Base-by-base conservation (phyloP, 257 asterid species). In the Echites panduratus region DNA sequence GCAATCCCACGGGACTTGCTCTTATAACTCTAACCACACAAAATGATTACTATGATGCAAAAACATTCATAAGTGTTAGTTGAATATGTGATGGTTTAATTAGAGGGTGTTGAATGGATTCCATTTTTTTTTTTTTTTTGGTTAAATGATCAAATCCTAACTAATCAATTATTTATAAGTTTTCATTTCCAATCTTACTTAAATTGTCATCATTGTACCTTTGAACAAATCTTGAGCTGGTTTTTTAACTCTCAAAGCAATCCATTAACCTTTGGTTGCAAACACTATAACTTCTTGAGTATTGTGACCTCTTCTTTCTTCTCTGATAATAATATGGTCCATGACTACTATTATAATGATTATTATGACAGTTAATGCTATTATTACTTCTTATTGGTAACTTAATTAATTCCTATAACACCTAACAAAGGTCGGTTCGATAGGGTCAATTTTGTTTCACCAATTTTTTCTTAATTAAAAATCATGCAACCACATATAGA, bases 361-460 rank as follows among this genome's bases (percentile, higher is more conserved):
- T n/a, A 56, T 56, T 7, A 16, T 52, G 68, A 47, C n/a, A 35
- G 45, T 16, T 62, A 62, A 32, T 52, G 73, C 56, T 70, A 43
- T 35, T 70, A 70, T 19, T 35, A 57, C 43, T 35, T 47, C n/a
- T 48, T 26, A 52, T 52, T 26, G 47, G 8, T 14, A 70, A n/a
- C 67, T 24, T 56, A 12, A 35, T 17, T 52, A 26, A 0, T 24
- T 24, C 4, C 20, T 16, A 14, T 0, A 4, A 13, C 20, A 29
- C 14, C 19, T 16, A 29, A 16, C 9, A 48, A 68, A 5, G 4
- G 27, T 29, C 2, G 11, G 71, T 10, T 44, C 1, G 53, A n/a
- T n/a, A n/a, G n/a, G n/a, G n/a, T n/a, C n/a, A n/a, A n/a, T n/a
- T n/a, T n/a, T n/a, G n/a, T n/a, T n/a, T n/a, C n/a, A n/a, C n/a